phyloP scores from a whole-genome alignment of 2,329 filamentous ascomycete genomes.

The Dryadomyces sulphureus region DNA sequence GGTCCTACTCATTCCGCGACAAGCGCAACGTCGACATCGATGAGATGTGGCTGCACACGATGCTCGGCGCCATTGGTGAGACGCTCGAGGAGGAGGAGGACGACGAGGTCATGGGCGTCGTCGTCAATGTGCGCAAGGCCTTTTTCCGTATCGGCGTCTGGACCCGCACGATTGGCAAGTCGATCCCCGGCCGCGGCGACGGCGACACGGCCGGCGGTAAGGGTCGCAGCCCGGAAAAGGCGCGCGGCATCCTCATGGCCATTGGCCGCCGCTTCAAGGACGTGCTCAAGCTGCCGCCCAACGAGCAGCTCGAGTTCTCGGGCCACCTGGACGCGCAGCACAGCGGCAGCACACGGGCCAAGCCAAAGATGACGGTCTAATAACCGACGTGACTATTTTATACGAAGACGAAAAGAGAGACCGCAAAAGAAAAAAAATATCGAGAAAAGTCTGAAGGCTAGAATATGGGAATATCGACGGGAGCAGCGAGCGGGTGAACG shows the following conservation, averaged over 20 bases:
- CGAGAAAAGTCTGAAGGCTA: background rate
- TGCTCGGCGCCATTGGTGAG: conserved; percentile 93
- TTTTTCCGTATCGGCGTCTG: conserved; percentile 97
- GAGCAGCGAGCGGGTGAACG: background rate
- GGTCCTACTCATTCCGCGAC: conserved; percentile 96
- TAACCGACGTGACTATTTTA: background rate
- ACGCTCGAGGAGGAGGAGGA: conserved; percentile 90
- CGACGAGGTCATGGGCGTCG: conserved; percentile 97
- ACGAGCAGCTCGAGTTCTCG: conserved; percentile 81
- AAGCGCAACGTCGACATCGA: conserved; percentile 87
- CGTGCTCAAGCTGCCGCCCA: conserved; percentile 62
- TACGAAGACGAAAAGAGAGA: background rate
- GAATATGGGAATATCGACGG: background rate
- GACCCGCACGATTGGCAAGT: conserved; percentile 88
- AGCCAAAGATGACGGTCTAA: conserved; percentile 84
- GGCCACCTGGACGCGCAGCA: conserved; percentile 92
- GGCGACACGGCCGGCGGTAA: conserved; percentile 61
- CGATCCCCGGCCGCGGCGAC: conserved; percentile 59
- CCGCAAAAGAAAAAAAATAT: background rate
- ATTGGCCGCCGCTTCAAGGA: conserved; percentile 92
- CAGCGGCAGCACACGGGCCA: conserved; percentile 84
- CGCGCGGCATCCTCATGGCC: conserved; percentile 65
- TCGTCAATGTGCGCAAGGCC: conserved; percentile 95
- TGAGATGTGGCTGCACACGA: conserved; percentile 90
- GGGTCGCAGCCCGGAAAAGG: conserved; percentile 65